Base-by-base conservation (phyloP, 75 land plant genomes). In the Picea sitchensis region DNA sequence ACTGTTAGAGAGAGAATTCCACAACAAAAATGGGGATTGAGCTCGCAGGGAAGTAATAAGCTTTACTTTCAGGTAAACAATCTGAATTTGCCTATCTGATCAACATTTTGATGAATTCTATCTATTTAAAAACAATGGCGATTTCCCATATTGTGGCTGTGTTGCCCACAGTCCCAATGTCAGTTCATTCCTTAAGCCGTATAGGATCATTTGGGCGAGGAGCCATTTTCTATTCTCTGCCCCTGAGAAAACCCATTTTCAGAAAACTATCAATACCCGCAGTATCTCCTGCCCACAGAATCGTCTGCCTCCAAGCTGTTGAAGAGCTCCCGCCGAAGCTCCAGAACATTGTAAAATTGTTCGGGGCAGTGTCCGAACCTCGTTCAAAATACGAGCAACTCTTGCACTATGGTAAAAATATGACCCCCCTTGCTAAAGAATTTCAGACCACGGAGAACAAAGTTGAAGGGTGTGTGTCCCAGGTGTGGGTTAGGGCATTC, bases 391-490 rank as follows among this genome's bases (percentile, higher is more conserved):
- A 96, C 88, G 88, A 92, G 80, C 99, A 96, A 82, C 84, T 94
- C 47, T 76, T 96, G 38, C 87, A 89, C 88, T 96, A 94, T 57
- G 95, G 87, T 2, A 81, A 80, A 79, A 83, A 85, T 71, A 77
- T 94, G 12, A 80, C 78, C 0, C 93, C 97, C 0, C 80, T 96
- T 20, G 83, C 87, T 0, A 34, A 84, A 59, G 81, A 81, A 62
- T 83, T 73, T 84, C 87, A 89, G 78, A 92, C 86, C 32, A 82
- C 21, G 15, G 86, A 81, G 44, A 90, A 96, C 88, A 88, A 87
- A 79, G 99, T 96, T 54, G 79, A 84, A 8, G 96, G 98, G 5
- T 96, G 98, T 67, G 99, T 96, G 41, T 96, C 99, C 14, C 97
- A 92, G 84, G 99, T 96, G n/a, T 96, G 99, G 99, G 95, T 96